phyloP scores from a whole-genome alignment of 2,329 filamentous ascomycete genomes.

The Cladobotryum protrusum region DNA sequence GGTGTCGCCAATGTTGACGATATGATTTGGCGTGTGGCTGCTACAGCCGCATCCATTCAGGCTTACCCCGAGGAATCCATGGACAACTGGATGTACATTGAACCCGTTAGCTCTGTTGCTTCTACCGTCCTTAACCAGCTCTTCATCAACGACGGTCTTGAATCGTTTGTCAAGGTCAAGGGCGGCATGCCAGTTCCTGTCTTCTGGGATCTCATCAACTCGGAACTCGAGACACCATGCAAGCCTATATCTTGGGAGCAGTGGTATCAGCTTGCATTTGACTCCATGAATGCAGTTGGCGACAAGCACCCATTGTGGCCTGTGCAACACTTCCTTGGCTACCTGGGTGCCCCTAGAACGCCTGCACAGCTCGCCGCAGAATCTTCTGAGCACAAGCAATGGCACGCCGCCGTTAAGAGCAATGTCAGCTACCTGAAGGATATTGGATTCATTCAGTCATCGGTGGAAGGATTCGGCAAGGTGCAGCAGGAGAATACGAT shows the following conservation, averaged over 20 bases:
- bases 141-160: not conserved
- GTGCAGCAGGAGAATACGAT: conserved; percentile 1
- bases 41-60: conserved; percentile 10
- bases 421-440: conserved; percentile 12
- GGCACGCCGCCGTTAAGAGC: conserved; percentile 4
- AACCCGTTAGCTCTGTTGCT: conserved; percentile 15
- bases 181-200: conserved; percentile 13
- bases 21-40: conserved; percentile 17
- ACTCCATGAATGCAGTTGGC: conserved; percentile 8
- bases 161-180: conserved; percentile 10
- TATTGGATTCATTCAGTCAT: conserved; percentile 33
- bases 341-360: conserved; percentile 7
- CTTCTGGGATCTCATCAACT: conserved; percentile 17
- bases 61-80: conserved; percentile 9
- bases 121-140: conserved; percentile 9
- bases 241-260: conserved; percentile 10
- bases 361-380: not conserved
- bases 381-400: conserved; percentile 1
- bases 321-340: conserved; percentile 19
- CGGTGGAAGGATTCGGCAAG: conserved; percentile 1
- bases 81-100: conserved; percentile 14
- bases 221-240: conserved; percentile 11
- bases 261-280: conserved; percentile 12
- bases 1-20: conserved; percentile 20
- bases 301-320: conserved; percentile 20